These are phyloP conservation scores for Dactylorhiza incarnata DNA, from an alignment of 106 monocot species.

Conservation along the genomic window DNA sequence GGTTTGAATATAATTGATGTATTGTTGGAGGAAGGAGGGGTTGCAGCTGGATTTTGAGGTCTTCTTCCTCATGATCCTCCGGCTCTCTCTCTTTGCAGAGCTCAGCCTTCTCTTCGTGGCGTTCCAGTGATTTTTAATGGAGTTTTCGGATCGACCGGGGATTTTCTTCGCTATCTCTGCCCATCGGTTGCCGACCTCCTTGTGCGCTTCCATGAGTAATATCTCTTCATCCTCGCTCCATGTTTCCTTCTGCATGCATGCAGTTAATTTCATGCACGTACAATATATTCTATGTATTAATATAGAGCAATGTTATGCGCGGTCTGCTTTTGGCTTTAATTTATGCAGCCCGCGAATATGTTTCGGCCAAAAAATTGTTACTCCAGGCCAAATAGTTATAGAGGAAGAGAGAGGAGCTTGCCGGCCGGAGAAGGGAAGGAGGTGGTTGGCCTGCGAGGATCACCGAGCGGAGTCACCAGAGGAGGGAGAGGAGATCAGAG, in stretches of 20 bases:
- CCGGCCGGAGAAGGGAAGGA: too few relatives aligned
- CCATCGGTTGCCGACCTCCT: constrained; percentile 57
- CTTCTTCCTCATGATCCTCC: too few relatives aligned
- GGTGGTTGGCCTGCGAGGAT: too few relatives aligned
- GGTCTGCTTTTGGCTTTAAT: too few relatives aligned
- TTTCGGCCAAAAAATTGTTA: too few relatives aligned
- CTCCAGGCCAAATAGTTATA: too few relatives aligned
- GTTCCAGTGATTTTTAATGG: constrained; percentile 85
- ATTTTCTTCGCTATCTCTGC: constrained; percentile 53
- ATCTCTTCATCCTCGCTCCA: constrained; percentile 72
- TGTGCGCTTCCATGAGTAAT: constrained; percentile 43
- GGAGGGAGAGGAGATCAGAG: too few relatives aligned
- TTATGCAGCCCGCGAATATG: too few relatives aligned
- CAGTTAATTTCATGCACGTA: too few relatives aligned
- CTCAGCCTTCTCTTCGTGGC: constrained; percentile 54
- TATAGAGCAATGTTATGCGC: too few relatives aligned
- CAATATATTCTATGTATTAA: neutral
- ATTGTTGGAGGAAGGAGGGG: constrained; percentile 33
- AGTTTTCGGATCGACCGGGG: constrained; percentile 61
- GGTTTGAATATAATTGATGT: constrained; percentile 34
- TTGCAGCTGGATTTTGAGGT: constrained; percentile 15
- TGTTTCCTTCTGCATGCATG: constrained; percentile 62
- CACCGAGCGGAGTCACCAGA: too few relatives aligned
- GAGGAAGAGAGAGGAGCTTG: too few relatives aligned
- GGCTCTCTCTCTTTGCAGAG: constrained; percentile 33